A percentile compares a stretch with the other conserved stretches of the same genome.
Conservation (phyloP, 1,284 basidiomycete genomes). For the Phellopilus nigrolimitatus region DNA sequence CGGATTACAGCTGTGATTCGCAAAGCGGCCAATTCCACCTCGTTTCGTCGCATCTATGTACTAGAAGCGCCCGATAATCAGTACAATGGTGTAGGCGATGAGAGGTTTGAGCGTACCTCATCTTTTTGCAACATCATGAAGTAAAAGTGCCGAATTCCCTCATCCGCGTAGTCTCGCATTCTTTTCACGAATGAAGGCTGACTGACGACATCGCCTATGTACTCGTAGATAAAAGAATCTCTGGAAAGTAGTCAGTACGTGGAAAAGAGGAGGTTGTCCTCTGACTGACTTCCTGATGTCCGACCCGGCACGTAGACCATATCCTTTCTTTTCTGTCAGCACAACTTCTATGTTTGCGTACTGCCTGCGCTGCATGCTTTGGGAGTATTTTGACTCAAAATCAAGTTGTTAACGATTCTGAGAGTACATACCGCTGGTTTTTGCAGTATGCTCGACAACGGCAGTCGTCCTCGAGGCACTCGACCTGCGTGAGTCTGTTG, state of each 20-base stretch:
- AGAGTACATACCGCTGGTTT: constrained; percentile 81
- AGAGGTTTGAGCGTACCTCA: constrained; percentile 55
- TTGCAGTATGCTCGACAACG: constrained; percentile 78
- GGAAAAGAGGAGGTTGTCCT: constrained; percentile 29
- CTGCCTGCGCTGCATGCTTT: constrained; percentile 80
- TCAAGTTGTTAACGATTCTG: background rate
- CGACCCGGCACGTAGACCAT: constrained; percentile 76
- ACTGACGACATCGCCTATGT: constrained; percentile 94
- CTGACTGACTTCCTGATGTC: constrained; percentile 62
- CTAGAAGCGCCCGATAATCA: constrained; percentile 37
- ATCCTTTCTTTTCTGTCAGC: constrained; percentile 93
- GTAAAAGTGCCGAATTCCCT: constrained; percentile 96
- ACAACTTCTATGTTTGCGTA: constrained; percentile 91
- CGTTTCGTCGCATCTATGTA: constrained; percentile 98
- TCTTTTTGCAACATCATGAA: constrained; percentile 99
- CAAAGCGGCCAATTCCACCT: constrained; percentile 94
- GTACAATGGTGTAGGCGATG: constrained; percentile 9
- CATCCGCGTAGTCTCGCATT: constrained; percentile 90
- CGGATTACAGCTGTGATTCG: constrained; percentile 97
- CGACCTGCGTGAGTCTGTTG: constrained; percentile 95
- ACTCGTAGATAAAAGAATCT: constrained; percentile 95
- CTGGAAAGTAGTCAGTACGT: constrained; percentile 37
- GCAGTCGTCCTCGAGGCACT: constrained; percentile 88
- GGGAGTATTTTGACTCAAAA: background rate
- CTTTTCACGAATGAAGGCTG: constrained; percentile 86